Percentiles rank a stretch among this genome's conserved stretches.
Evolutionary conservation across 768 basidiomycete species (phyloP).

Genomic region (Boletellus sp.): DNA sequence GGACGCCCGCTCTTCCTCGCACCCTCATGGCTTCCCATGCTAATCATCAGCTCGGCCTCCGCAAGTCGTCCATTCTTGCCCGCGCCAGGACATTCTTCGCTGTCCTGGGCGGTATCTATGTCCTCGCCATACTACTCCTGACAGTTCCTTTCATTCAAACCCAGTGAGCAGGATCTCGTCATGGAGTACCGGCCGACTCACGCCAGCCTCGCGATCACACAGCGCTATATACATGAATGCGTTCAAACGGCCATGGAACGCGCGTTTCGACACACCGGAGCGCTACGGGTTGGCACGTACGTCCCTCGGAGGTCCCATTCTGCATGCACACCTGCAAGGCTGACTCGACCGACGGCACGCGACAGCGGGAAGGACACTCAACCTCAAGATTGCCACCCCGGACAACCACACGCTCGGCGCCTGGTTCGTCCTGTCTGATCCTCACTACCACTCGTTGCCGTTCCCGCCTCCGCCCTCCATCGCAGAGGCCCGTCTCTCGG

Average conservation of each 20-base stretch:
- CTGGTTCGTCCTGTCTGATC: slow-evolving; percentile 77
- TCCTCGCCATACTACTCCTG: slow-evolving; percentile 47
- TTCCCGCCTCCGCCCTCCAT: slow-evolving; percentile 35
- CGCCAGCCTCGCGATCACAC: slow-evolving; percentile 22
- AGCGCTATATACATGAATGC: slow-evolving; percentile 63
- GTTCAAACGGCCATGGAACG: slow-evolving; percentile 57
- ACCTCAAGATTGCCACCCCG: slow-evolving; percentile 63
- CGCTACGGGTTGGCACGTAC: slow-evolving; percentile 78
- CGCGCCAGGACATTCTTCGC: slow-evolving; percentile 34
- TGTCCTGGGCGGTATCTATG: slow-evolving; percentile 53
- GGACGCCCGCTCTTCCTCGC: no score
- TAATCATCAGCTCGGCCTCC: background rate
- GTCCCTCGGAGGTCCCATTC: slow-evolving; percentile 15
- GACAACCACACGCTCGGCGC: slow-evolving; percentile 83
- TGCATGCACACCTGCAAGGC: background rate
- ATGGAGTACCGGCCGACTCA: slow-evolving; percentile 15
- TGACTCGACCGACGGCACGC: background rate
- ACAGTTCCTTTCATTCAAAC: slow-evolving; percentile 63
- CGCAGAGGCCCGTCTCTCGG: slow-evolving; percentile 41
- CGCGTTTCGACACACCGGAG: slow-evolving; percentile 67
- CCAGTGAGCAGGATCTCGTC: slow-evolving; percentile 47
- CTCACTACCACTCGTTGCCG: slow-evolving; percentile 51
- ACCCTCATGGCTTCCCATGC: no score
- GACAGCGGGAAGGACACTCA: slow-evolving; percentile 72
- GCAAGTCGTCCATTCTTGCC: slow-evolving; percentile 17